phyloP scores from a whole-genome alignment of 768 basidiomycete species.

The Lentinula sp. region DNA sequence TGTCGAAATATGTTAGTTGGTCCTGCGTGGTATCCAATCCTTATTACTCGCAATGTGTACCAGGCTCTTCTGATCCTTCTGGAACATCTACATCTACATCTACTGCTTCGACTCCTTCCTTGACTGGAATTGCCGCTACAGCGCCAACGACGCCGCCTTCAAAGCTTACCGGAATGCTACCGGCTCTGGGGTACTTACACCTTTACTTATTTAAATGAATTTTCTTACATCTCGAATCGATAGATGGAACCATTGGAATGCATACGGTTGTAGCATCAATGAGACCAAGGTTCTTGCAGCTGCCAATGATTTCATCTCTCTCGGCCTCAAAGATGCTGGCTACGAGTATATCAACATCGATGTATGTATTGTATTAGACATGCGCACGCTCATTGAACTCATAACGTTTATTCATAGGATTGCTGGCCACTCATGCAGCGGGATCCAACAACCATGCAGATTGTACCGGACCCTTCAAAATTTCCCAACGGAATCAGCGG shows the following conservation, averaged over 20 bases:
- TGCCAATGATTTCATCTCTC: slow-evolving; percentile 37
- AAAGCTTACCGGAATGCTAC: slow-evolving; percentile 32
- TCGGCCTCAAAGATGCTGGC: slow-evolving; percentile 41
- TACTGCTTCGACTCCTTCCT: slow-evolving; percentile 14
- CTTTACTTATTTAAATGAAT: not conserved
- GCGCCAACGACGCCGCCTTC: slow-evolving; percentile 38
- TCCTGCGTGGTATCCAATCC: slow-evolving; percentile 25
- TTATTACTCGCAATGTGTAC: slow-evolving; percentile 34
- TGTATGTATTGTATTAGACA: slow-evolving; percentile 21
- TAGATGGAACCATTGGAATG: slow-evolving; percentile 53
- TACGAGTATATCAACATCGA: slow-evolving; percentile 51
- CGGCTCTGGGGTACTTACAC: slow-evolving; percentile 37
- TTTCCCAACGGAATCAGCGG: slow-evolving; percentile 47
- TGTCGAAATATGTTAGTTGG: slow-evolving; percentile 17
- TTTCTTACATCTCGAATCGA: not conserved
- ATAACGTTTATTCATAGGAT: slow-evolving; percentile 26
- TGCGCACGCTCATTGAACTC: not conserved
- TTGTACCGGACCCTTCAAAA: slow-evolving; percentile 44
- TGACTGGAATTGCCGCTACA: slow-evolving; percentile 24
- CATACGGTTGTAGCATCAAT: slow-evolving; percentile 40
- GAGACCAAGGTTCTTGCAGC: slow-evolving; percentile 39
- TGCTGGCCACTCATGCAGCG: slow-evolving; percentile 40
- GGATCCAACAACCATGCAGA: slow-evolving; percentile 32
- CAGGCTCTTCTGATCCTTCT: not conserved
- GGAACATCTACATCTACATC: slow-evolving; percentile 8